These are phyloP conservation scores for Lactarius trivialis DNA, from an alignment of 768 basidiomycete genomes.

Conservation along the genomic window DNA sequence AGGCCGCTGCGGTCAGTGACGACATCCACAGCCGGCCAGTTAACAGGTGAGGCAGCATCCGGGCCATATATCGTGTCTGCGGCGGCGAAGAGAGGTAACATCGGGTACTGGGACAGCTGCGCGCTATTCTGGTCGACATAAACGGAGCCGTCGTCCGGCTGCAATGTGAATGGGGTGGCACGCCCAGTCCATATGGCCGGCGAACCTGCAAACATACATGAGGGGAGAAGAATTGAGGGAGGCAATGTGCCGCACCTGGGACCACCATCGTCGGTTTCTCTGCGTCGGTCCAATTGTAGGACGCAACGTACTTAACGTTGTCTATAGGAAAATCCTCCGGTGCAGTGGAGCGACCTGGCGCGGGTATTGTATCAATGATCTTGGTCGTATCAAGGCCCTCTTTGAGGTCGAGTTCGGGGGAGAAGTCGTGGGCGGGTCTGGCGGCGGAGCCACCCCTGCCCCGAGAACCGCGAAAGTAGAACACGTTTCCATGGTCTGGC, in stretches of 20 bases:
- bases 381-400: too few relatives aligned
- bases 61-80: conserved; percentile 37
- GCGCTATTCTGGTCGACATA: conserved; percentile 56
- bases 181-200: conserved; percentile 50
- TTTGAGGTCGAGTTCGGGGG: conserved; percentile 6
- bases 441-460: not conserved
- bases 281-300: conserved; percentile 29
- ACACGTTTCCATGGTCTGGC: conserved; percentile 1
- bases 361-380: too few relatives aligned
- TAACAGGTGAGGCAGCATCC: conserved; percentile 24
- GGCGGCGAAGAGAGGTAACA: conserved; percentile 55
- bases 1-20: conserved; percentile 63
- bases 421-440: not conserved
- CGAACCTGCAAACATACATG: conserved; percentile 36
- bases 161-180: conserved; percentile 46
- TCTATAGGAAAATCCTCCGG: conserved; percentile 5
- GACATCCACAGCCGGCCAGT: conserved; percentile 36
- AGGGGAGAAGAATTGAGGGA: not conserved
- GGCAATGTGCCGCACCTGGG: conserved; percentile 24
- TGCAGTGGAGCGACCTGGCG: not conserved
- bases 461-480: not conserved
- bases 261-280: conserved; percentile 28
- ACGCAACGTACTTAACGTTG: conserved; percentile 27
- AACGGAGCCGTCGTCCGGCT: conserved; percentile 43
- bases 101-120: conserved; percentile 32